Percentiles rank a stretch among this genome's conserved stretches.
phyloP scores from a whole-genome alignment of 768 basidiomycete genomes.

The Russula abietina region DNA sequence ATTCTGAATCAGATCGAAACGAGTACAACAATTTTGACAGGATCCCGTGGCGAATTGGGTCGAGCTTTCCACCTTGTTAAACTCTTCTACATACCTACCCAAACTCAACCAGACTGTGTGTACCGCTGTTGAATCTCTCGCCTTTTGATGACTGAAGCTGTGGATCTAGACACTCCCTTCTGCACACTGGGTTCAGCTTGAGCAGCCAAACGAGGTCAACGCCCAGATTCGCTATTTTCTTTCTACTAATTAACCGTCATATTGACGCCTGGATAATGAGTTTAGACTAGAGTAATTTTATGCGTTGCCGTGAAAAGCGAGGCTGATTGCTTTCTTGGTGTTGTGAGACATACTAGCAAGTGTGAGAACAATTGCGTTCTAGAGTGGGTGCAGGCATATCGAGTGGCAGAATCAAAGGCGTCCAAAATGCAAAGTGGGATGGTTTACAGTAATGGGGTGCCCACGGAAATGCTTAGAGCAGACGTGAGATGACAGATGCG shows the following conservation, averaged over 20 bases:
- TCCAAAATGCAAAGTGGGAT: no score
- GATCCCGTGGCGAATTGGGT: conserved; percentile 44
- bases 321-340: background rate
- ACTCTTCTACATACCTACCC: conserved; percentile 32
- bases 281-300: background rate
- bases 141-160: background rate
- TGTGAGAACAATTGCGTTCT: no score
- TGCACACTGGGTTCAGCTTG: conserved; percentile 68
- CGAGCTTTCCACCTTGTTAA: conserved; percentile 26
- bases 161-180: conserved; percentile 42
- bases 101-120: conserved; percentile 34
- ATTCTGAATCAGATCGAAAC: background rate
- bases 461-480: no score
- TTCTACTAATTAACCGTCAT: conserved; percentile 15
- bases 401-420: no score
- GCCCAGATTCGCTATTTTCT: conserved; percentile 48
- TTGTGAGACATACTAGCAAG: background rate
- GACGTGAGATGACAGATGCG: no score
- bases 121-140: background rate
- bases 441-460: no score
- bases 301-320: background rate
- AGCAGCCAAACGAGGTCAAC: conserved; percentile 51
- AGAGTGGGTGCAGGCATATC: no score
- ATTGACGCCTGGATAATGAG: background rate
- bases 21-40: conserved; percentile 24